Evolutionary conservation across 495 filamentous ascomycete species (phyloP), one percentile per base, ranked within the genome.

Genomic region (Aspergillus kassunensis): DNA sequence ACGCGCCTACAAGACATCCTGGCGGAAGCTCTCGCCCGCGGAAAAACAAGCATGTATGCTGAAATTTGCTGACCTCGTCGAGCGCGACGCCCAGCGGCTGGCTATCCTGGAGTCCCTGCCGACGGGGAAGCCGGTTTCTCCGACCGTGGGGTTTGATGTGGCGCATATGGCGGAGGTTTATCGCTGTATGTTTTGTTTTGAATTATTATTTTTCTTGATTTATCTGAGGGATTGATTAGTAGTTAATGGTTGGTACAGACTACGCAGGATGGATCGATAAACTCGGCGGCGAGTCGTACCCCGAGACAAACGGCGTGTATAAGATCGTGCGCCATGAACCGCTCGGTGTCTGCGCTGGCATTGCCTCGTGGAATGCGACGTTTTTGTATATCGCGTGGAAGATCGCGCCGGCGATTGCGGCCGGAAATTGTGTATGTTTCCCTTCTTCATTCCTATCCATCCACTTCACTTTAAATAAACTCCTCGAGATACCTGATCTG

Each of bases 251-350:
- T n/a, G n/a, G n/a, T n/a, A n/a, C n/a, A 51, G 48, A 51, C n/a
- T 51, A 51, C 12, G 48, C 48, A 16, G 48, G 48, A 24, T 51
- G 48, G 48, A 34, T 37, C n/a, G 53, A 56, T 23, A 56, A 56
- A 23, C 10, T 56, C 2, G 29, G 27, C 21, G 53, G 53, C 7
- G 53, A 51, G 0, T 50, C 48, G 15, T 49, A 39, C 37, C 53
- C 53, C n/a, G 53, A 51, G 39, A 29, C 15, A 11, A 37, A 46
- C 34, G 46, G 53, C 3, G 31, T 45, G 1, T 56, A 50, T 29
- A 56, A 56, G 19, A 51, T 56, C 25, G 53, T 56, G 10, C 53
- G 53, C 1, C 36, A 56, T 18, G 53, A 56, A 20, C 53, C 53
- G 10, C 48, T 56, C 3, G 53, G 53, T 12, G 53, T 56, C 9